Evolutionary conservation across 345 rosid species (phyloP), one percentile per base, ranked within the genome.

Genomic region (Geranium rotundifolium): DNA sequence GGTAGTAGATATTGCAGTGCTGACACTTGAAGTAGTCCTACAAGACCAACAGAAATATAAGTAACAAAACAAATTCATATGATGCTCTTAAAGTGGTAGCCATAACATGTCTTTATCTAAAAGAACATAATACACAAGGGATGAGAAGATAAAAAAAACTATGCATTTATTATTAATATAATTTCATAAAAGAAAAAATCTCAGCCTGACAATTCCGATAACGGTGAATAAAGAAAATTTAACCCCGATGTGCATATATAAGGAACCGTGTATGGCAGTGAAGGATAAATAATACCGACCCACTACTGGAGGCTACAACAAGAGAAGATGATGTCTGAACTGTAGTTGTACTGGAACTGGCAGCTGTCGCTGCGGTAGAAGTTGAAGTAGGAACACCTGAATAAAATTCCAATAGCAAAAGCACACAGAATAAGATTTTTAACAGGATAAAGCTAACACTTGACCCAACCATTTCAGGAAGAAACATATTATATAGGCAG

Each of bases 221-320:
- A 50, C 16, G 14, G 34, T 34, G 31, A 68, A 29, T 18, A 58
- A 27, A 29, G 14, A 3, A 50, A 27, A 71, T 31, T 3, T 61
- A 37, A 37, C 46, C 46, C 46, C 7, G 12, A 37, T 12, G 8
- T 46, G 52, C 52, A 9, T 7, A 46, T 46, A 46, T 46, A 46
- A 9, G 52, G 15, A 9, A 12, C 52, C 16, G 8, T 46, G 52
- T 46, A 46, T 12, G 15, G 12, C 15, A 9, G 16, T 14, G 41
- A 46, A 46, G 12, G 14, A 46, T 46, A 65, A 67, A 62, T 18
- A n/a, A 19, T 65, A 77, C 90, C 59, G 69, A 90, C 99, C 99
- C 95, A 67, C 84, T 84, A 76, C 80, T 81, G 46, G 91, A 79
- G 72, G 90, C 74, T 63, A 76, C 84, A 62, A 73, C 74, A 78